Percentiles rank a stretch among this genome's conserved stretches.
These are phyloP conservation scores for Penicillium janthinellum DNA, from an alignment of 2,329 filamentous ascomycete genomes.

Conservation along the genomic window DNA sequence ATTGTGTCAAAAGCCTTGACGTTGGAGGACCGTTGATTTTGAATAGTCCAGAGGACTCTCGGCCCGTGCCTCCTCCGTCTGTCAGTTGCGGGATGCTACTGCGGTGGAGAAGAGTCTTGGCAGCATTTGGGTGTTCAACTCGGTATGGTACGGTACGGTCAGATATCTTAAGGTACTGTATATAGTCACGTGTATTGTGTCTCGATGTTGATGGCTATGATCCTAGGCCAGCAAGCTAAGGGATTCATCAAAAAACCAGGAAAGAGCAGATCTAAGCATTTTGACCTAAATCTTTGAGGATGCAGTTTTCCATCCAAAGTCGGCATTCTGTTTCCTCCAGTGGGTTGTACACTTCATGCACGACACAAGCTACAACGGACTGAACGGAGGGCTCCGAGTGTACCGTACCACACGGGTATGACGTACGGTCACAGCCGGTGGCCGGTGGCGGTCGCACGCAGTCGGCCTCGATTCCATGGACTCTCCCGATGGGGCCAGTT, in stretches of 20 bases:
- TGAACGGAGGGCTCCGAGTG: slow-evolving; percentile 1
- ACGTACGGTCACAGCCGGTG: background rate
- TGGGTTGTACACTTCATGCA: background rate
- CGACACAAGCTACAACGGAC: background rate
- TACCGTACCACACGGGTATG: background rate
- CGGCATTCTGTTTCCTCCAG: too few species aligned
- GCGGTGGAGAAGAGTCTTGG: background rate
- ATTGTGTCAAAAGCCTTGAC: too few species aligned
- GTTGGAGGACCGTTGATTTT: too few species aligned
- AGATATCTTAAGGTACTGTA: background rate
- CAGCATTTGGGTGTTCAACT: background rate
- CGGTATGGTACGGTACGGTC: background rate
- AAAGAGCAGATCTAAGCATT: background rate
- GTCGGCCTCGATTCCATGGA: slow-evolving; percentile 3
- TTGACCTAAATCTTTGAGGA: too few species aligned
- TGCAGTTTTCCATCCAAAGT: too few species aligned
- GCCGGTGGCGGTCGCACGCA: background rate
- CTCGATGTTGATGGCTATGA: background rate
- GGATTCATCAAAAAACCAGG: background rate
- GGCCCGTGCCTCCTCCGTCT: background rate
- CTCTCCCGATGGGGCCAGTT: slow-evolving; percentile 1
- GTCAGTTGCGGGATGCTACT: background rate
- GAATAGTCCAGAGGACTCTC: background rate
- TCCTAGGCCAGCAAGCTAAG: background rate
- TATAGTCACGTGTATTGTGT: background rate